Base-by-base conservation (phyloP, 305 asterid species). In the Fraxinus baroniana region DNA sequence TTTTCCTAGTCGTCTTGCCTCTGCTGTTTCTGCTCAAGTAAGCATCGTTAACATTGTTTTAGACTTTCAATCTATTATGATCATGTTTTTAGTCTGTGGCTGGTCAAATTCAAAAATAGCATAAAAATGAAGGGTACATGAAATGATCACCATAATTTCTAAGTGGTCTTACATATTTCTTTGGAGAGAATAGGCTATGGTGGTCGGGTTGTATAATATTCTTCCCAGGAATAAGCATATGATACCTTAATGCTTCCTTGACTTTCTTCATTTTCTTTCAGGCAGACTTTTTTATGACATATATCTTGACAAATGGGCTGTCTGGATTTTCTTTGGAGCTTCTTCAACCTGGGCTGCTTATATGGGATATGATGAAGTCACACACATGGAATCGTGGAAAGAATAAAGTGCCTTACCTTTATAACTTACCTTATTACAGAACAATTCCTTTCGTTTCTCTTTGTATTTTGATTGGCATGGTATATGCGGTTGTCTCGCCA, bases 231-330 rank as follows among this genome's bases (percentile, higher is more conserved):
- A 57, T 52, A 39, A 39, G 39, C 46, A 71, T 22, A 15, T 80
- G 32, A 83, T 77, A 35, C 62, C 79, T 28, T 74, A 35, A 33
- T 81, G 72, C 76, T 80, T 74, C 72, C 52, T 49, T 9, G 36
- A 10, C 1, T 66, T 66, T 82, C 71, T 22, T 46, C 44, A 22
- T 75, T 32, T 78, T 71, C 74, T 30, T 77, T 62, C 92, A 95
- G 98, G 97, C 96, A 60, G 97, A 93, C 88, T 94, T 95, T 86
- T 95, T 95, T 86, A 83, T 90, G 93, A 93, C 99, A 3, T 93
- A 94, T 89, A 93, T 95, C 85, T 84, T 94, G 85, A 94, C 98
- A 17, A 95, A 92, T 79, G 97, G 99, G 84, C 89, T 95, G 68
- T 90, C 92, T 0, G 97, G 99, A 76, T 95, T 95, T 88, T 93